Conservation (phyloP, 306 rosid genomes). For the Prunus mira region DNA sequence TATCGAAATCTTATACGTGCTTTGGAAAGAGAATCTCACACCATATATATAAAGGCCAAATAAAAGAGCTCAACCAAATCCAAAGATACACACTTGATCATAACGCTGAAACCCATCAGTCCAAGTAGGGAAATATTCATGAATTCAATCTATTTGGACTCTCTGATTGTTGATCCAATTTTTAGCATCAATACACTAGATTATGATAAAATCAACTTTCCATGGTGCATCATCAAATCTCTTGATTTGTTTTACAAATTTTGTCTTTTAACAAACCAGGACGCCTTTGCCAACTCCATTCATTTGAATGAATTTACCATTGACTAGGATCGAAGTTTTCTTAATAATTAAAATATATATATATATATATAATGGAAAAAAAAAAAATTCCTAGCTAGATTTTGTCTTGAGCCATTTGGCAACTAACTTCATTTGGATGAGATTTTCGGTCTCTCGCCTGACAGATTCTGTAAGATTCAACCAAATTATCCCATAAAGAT, state of each 20-base stretch:
- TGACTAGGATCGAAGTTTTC: not conserved
- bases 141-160: not conserved
- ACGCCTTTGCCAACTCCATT: not conserved
- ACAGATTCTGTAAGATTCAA: not conserved
- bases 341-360: too few relatives aligned
- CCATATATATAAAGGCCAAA: too few relatives aligned
- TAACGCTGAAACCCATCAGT: too few relatives aligned
- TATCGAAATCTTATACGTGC: too few relatives aligned
- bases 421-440: not conserved
- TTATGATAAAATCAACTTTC: not conserved
- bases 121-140: too few relatives aligned
- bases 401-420: not conserved
- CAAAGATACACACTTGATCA: too few relatives aligned
- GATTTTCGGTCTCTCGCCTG: not conserved
- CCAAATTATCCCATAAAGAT: not conserved
- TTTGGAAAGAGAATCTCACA: too few relatives aligned
- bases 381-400: not conserved
- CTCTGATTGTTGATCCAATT: not conserved
- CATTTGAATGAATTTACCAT: not conserved
- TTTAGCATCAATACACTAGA: not conserved
- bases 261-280: not conserved
- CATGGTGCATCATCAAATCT: not conserved
- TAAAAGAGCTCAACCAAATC: too few relatives aligned
- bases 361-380: too few relatives aligned
- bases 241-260: not conserved